A percentile compares a stretch with the other conserved stretches of the same genome.
These are phyloP conservation scores for Suhomyces terraborum DNA, from an alignment of 1,139 yeast species.

Conservation along the genomic window DNA sequence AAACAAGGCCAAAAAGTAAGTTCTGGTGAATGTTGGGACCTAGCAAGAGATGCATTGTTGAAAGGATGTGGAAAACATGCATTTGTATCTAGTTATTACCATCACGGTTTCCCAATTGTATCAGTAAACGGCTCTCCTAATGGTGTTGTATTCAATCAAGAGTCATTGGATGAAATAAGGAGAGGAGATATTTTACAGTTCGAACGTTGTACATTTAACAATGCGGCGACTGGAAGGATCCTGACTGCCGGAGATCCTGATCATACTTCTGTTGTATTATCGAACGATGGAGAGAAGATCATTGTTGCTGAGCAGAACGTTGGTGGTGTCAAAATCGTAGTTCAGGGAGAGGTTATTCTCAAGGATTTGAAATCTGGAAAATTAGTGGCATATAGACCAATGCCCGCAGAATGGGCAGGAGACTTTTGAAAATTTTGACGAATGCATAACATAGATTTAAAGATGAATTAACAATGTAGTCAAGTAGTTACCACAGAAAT, in stretches of 20 bases:
- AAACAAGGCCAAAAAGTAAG: conserved; percentile 59
- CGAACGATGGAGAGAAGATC: conserved; percentile 33
- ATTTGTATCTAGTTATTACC: conserved; percentile 53
- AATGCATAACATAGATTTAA: not conserved
- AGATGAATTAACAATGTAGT: too few relatives aligned
- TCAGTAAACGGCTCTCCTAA: conserved; percentile 33
- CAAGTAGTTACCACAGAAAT: too few relatives aligned
- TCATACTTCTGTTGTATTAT: conserved; percentile 65
- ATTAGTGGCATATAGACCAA: conserved; percentile 56
- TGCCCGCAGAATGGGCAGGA: conserved; percentile 56
- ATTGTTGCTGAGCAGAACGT: conserved; percentile 64
- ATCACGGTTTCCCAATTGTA: conserved; percentile 61
- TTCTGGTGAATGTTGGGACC: conserved; percentile 79
- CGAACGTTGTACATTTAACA: conserved; percentile 45
- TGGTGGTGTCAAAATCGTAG: conserved; percentile 51
- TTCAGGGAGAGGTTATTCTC: conserved; percentile 46
- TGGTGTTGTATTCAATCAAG: conserved; percentile 21
- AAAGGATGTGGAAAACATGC: conserved; percentile 67
- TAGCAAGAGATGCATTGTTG: conserved; percentile 63
- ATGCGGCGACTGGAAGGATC: conserved; percentile 27
- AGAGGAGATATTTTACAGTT: conserved; percentile 48
- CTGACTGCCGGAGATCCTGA: conserved; percentile 59
- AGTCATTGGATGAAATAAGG: conserved; percentile 39
- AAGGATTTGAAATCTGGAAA: conserved; percentile 50
- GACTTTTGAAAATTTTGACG: conserved; percentile 26